These are phyloP conservation scores for Wickerhamiella dianesei DNA, from an alignment of 805 yeast genomes.

Conservation along the genomic window DNA sequence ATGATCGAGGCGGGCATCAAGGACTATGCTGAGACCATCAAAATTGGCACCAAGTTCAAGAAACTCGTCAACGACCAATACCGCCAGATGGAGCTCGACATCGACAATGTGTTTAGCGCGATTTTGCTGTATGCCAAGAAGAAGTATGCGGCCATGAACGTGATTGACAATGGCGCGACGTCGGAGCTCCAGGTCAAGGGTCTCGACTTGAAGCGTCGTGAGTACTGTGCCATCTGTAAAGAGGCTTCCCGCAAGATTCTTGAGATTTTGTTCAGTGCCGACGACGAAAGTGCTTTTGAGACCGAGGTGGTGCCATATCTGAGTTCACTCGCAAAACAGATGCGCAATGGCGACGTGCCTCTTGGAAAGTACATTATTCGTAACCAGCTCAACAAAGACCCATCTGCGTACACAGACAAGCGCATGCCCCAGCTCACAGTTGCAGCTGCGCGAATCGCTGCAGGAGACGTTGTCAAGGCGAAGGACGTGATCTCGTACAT, in stretches of 20 bases:
- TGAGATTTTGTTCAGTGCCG: slow-evolving; percentile 22
- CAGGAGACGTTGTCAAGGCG: slow-evolving; percentile 76
- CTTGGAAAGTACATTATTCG: slow-evolving; percentile 62
- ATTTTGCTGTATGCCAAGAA: slow-evolving; percentile 84
- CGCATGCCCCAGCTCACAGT: slow-evolving; percentile 77
- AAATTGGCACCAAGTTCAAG: slow-evolving; percentile 78
- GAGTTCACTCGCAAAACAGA: slow-evolving; percentile 42
- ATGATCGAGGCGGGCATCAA: slow-evolving; percentile 88
- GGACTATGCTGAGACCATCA: slow-evolving; percentile 55
- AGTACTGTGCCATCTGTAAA: slow-evolving; percentile 83
- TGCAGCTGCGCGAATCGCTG: slow-evolving; percentile 65
- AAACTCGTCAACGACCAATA: slow-evolving; percentile 77
- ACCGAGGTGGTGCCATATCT: slow-evolving; percentile 31
- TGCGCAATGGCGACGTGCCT: slow-evolving; percentile 49
- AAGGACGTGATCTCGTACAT: slow-evolving; percentile 85
- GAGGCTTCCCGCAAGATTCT: slow-evolving; percentile 70
- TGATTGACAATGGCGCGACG: slow-evolving; percentile 42
- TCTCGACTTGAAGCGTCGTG: slow-evolving; percentile 93
- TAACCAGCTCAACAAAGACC: slow-evolving; percentile 83
- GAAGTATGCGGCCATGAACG: slow-evolving; percentile 78
- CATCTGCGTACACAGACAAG: slow-evolving; percentile 65
- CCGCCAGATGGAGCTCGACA: slow-evolving; percentile 77
- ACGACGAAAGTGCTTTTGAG: slow-evolving; percentile 37
- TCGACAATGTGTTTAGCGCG: slow-evolving; percentile 81
- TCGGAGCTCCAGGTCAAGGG: slow-evolving; percentile 77